These are phyloP conservation scores for Fusarium vanettenii DNA, from an alignment of 2,329 filamentous ascomycete species.

Conservation along the genomic window DNA sequence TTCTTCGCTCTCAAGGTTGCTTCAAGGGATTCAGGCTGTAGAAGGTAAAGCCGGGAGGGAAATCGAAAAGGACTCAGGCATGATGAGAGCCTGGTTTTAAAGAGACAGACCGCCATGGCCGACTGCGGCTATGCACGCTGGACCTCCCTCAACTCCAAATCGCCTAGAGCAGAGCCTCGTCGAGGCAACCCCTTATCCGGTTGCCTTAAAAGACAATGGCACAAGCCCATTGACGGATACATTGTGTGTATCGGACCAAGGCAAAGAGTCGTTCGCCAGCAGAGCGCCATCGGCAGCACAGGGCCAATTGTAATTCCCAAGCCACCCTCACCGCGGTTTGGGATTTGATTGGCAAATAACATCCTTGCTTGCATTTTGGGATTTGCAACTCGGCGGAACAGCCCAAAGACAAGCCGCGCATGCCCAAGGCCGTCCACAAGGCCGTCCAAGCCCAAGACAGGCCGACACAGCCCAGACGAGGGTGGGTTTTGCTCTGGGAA, in stretches of 20 bases:
- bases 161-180: slow-evolving; percentile 30
- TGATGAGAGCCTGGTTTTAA: slow-evolving; percentile 16
- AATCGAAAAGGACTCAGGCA: background rate
- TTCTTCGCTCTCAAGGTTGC: background rate
- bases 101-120: background rate
- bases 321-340: background rate
- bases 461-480: slow-evolving; percentile 23
- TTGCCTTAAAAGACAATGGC: slow-evolving; percentile 12
- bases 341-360: slow-evolving; percentile 1
- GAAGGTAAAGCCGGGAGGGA: background rate
- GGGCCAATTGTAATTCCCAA: slow-evolving; percentile 4
- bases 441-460: background rate
- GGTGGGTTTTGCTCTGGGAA: slow-evolving; percentile 5
- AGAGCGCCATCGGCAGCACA: background rate
- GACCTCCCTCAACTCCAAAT: slow-evolving; percentile 11
- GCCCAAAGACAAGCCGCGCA: background rate
- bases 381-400: background rate
- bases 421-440: background rate
- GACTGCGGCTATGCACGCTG: slow-evolving; percentile 3
- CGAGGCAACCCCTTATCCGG: slow-evolving; percentile 22
- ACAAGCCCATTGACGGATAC: background rate
- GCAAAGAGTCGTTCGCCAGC: background rate
- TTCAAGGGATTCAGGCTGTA: background rate
- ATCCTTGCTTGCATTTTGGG: background rate
- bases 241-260: background rate